Evolutionary conservation across 345 rosid genomes (phyloP).

Genomic region (Triadica sebifera): DNA sequence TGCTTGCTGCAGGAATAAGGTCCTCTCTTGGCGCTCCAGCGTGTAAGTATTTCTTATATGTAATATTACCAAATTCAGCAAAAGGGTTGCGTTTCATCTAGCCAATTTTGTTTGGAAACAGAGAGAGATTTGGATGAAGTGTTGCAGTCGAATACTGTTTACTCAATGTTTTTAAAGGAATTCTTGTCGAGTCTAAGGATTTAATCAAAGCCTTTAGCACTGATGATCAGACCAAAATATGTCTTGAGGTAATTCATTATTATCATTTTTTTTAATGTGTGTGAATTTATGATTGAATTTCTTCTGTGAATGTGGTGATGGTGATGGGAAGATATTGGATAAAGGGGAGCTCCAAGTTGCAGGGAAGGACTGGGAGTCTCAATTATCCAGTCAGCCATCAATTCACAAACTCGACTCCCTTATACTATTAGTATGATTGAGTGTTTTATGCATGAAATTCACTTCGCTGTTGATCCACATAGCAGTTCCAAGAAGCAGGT

Average conservation of each 20-base stretch:
- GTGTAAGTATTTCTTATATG: slow-evolving; percentile 50
- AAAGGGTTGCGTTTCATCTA: not conserved
- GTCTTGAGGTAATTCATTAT: slow-evolving; percentile 55
- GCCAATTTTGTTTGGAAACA: slow-evolving; percentile 25
- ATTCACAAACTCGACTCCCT: slow-evolving; percentile 89
- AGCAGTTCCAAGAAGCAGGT: slow-evolving; percentile 96
- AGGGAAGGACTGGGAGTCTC: slow-evolving; percentile 93
- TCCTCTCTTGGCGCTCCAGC: slow-evolving; percentile 97
- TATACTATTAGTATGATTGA: slow-evolving; percentile 94
- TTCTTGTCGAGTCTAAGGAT: slow-evolving; percentile 85
- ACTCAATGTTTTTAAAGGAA: slow-evolving; percentile 85
- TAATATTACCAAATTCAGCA: not conserved
- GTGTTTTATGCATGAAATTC: slow-evolving; percentile 90
- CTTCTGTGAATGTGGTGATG: not conserved
- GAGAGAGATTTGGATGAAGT: slow-evolving; percentile 97
- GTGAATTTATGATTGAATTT: not conserved
- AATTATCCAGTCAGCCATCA: slow-evolving; percentile 82
- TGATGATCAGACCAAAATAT: slow-evolving; percentile 73
- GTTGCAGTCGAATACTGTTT: slow-evolving; percentile 89
- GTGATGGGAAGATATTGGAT: slow-evolving; percentile 62
- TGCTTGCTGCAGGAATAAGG: slow-evolving; percentile 96
- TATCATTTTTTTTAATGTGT: no score
- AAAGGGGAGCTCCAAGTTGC: slow-evolving; percentile 99
- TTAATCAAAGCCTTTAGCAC: slow-evolving; percentile 63
- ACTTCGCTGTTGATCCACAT: slow-evolving; percentile 87